A percentile compares a stretch with the other conserved stretches of the same genome.
Evolutionary conservation across 2,329 filamentous ascomycete genomes (phyloP).

Genomic region (Fonsecaea nubica): DNA sequence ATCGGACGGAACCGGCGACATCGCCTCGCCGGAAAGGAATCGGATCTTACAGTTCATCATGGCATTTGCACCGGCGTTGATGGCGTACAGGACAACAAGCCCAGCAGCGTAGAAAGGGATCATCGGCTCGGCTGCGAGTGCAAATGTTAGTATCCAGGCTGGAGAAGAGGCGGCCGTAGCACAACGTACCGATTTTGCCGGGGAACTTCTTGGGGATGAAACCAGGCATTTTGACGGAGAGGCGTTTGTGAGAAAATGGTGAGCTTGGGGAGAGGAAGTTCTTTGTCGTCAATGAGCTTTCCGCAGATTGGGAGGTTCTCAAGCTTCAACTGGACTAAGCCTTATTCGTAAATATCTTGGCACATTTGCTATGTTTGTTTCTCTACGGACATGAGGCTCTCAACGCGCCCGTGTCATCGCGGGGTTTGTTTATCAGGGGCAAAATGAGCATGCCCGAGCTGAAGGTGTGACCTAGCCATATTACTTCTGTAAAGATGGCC

Average conservation of each 20-base stretch:
- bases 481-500: slow-evolving; percentile 33
- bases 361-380: slow-evolving; percentile 27
- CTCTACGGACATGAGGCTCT: not conserved
- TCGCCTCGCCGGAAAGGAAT: not conserved
- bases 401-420: slow-evolving; percentile 15
- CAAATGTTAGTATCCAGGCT: not conserved
- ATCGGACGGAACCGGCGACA: not conserved
- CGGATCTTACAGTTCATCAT: slow-evolving; percentile 76
- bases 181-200: slow-evolving; percentile 71
- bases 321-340: slow-evolving; percentile 12
- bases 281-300: slow-evolving; percentile 30
- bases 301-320: slow-evolving; percentile 14
- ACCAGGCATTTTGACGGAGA: slow-evolving; percentile 64
- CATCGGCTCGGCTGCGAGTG: slow-evolving; percentile 78
- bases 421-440: slow-evolving; percentile 12
- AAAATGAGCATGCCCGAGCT: not conserved
- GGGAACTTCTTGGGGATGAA: slow-evolving; percentile 86
- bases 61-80: slow-evolving; percentile 81
- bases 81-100: slow-evolving; percentile 87
- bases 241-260: slow-evolving; percentile 15
- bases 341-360: slow-evolving; percentile 23
- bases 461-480: not conserved
- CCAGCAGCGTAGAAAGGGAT: slow-evolving; percentile 92
- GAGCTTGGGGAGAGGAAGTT: slow-evolving; percentile 21
- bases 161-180: not conserved